Evolutionary conservation across 1,284 basidiomycete species (phyloP), one percentile per base, ranked within the genome.

Genomic region (Rhodotorula mucilaginosa): DNA sequence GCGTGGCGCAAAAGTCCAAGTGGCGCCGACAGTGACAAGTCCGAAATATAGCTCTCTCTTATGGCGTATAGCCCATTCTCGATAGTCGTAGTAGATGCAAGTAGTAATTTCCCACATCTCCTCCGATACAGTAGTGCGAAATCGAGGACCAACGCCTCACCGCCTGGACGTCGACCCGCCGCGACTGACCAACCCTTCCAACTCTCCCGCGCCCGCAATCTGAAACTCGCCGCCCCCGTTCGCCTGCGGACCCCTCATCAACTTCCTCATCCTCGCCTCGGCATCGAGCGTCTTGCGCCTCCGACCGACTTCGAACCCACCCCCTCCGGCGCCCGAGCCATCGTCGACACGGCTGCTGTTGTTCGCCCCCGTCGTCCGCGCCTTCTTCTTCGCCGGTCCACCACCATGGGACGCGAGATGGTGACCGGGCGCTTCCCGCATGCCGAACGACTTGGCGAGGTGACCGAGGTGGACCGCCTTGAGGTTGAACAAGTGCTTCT

Each of bases 401-500:
- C 48, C 4, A 39, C n/a, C 49, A 5, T 7, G 19, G 56, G 31
- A 34, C 15, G 49, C 47, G 15, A 34, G 47, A 2, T 49, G 26
- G 15, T 62, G 61, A n/a, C 70, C 75, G 0, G 97, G 97, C 2
- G 96, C 92, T 73, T 98, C 96, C 51, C 97, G 89, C 64, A 99
- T 85, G 0, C 93, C 94, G 79, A 99, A 99, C 0, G 93, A 88
- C 82, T 99, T 99, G 52, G 97, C 96, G 31, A 99, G 82, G 83
- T 99, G 97, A 1, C 97, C 97, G 56, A 97, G 86, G 80, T 99
- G 97, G 15, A 99, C 85, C 77, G 93, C 87, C 48, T 91, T 90
- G 67, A 97, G 88, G 81, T 97, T 94, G 84, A 99, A 99, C 70
- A 97, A 92, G 73, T 91, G 88, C 78, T 98, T 98, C 81, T 99